These are phyloP conservation scores for Neurospora pannonica DNA, from an alignment of 495 filamentous ascomycete genomes.

Conservation along the genomic window DNA sequence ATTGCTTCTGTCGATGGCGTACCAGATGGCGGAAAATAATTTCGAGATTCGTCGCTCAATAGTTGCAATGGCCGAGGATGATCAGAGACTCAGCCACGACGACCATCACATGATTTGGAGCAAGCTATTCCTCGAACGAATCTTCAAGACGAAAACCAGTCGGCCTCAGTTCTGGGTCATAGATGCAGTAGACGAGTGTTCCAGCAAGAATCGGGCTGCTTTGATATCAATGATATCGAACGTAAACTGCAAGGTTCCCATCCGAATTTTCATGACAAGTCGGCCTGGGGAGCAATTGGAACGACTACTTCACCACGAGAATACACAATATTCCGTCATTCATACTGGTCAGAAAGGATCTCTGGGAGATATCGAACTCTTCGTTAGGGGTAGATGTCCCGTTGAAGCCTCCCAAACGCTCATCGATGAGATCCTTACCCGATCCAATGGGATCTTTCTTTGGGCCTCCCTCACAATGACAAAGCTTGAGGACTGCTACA, in stretches of 20 bases:
- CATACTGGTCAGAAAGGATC: neutral
- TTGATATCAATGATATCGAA: constrained; percentile 22
- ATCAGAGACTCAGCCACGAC: constrained; percentile 4
- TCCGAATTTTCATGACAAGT: constrained; percentile 26
- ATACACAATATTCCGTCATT: neutral
- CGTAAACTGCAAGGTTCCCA: constrained; percentile 13
- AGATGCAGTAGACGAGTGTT: constrained; percentile 18
- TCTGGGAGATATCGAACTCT: constrained; percentile 4
- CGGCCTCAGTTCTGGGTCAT: constrained; percentile 20
- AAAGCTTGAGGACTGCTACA: constrained; percentile 5
- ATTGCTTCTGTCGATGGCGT: constrained; percentile 14
- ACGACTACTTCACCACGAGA: constrained; percentile 2
- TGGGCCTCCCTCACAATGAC: constrained; percentile 12
- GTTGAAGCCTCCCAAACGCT: neutral
- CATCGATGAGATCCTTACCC: constrained; percentile 4
- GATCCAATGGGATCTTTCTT: constrained; percentile 13
- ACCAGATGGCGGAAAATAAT: constrained; percentile 20
- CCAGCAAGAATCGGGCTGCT: neutral
- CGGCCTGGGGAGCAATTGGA: constrained; percentile 11
- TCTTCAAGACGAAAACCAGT: constrained; percentile 13
- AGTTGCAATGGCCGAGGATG: constrained; percentile 12
- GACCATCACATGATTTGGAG: constrained; percentile 20
- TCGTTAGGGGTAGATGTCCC: neutral
- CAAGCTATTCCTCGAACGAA: constrained; percentile 11
- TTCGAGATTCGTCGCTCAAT: constrained; percentile 12